Conservation (phyloP, 1,139 yeast genomes). For the Magnusiomyces tetraspermus region DNA sequence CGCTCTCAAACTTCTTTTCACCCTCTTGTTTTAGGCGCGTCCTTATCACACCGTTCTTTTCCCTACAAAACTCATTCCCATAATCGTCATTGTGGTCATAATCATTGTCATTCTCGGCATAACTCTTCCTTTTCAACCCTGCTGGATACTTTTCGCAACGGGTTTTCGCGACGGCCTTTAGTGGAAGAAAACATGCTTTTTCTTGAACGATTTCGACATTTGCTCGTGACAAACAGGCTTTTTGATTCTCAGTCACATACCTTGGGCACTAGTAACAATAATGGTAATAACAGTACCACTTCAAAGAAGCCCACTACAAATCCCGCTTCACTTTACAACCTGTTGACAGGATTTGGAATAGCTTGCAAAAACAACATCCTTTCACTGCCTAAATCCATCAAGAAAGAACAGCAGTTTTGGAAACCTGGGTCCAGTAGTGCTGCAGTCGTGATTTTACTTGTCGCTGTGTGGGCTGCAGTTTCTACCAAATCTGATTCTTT, state of each 20-base stretch:
- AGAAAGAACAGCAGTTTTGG: neutral
- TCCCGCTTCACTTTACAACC: neutral
- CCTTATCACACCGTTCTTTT: neutral
- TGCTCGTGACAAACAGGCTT: constrained; percentile 37
- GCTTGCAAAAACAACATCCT: neutral
- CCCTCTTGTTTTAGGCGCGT: constrained; percentile 1
- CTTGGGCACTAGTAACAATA: neutral
- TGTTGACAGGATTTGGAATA: neutral
- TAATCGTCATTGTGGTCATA: too few relatives aligned
- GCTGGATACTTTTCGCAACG: neutral
- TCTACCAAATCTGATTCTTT: neutral
- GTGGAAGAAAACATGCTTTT: constrained; percentile 19
- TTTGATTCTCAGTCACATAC: constrained; percentile 25
- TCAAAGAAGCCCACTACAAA: neutral
- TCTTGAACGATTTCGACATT: constrained; percentile 39
- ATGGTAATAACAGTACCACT: neutral
- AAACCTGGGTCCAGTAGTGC: neutral
- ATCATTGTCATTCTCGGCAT: too few relatives aligned
- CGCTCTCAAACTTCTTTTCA: constrained; percentile 4
- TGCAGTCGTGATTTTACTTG: neutral
- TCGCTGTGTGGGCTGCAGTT: constrained; percentile 1
- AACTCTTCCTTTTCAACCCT: neutral
- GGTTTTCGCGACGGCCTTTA: neutral
- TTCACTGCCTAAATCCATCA: neutral
- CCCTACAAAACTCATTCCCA: neutral